Base-by-base conservation (phyloP, 768 basidiomycete species). In the Lactifluus volemus region DNA sequence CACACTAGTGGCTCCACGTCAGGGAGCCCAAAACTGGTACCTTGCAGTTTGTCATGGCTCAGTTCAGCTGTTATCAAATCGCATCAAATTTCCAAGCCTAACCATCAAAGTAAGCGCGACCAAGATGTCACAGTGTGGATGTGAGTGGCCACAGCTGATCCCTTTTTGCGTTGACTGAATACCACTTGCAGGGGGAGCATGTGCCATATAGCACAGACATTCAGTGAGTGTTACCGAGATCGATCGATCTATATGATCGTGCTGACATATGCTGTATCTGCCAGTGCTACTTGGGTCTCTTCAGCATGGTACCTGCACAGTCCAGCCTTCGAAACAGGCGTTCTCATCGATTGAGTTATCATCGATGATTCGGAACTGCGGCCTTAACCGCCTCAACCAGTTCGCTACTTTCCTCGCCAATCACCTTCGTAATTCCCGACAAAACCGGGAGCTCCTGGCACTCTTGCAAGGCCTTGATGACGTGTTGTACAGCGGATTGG, bases 1-100 rank as follows among this genome's bases (percentile, higher is more conserved):
- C 89, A 89, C 70, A 89, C 89, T 10, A 86, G 84, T 60, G 89
- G 89, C 15, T 89, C 88, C 42, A 90, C 89, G 7, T 89, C 87
- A n/a, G 88, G 88, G 52, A 86, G 82, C 67, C 89, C 89, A 0
- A 90, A 89, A 68, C 82, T 90, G 30, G 85, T 91, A 0, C 86
- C 82, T 15, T 85, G 85, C 72, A 86, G 74, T 67, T 83, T 81
- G 65, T 78, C 73, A 32, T 90, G 88, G 89, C 63, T 91, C 32
- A 72, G 81, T 62, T 72, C 79, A n/a, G 81, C 80, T 2, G 72
- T 84, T 54, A 67, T 76, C n/a, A 91, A 91, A 71, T 82, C 86
- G 42, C 70, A 74, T 60, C 76, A 78, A 61, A 76, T 81, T 56
- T 77, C 77, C 60, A 70, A 68, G 65, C 84, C 85, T 53, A 73